Conservation (phyloP, 768 basidiomycete species). For the Kwoniella bestiolae region DNA sequence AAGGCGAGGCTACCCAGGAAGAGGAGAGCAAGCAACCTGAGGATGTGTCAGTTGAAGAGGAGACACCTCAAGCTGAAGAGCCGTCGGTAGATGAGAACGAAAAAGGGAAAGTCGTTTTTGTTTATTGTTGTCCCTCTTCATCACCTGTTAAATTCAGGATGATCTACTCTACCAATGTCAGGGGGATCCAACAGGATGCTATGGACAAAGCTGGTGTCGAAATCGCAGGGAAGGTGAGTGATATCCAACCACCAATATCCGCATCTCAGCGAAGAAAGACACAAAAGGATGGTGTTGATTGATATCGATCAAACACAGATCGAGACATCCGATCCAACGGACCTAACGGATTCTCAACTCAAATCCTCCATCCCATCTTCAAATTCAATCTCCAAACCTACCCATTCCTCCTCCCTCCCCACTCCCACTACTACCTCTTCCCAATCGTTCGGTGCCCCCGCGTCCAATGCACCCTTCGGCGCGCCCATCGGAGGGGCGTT, state of each 20-base stretch:
- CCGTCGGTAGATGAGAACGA: slow-evolving; percentile 2
- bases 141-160: slow-evolving; percentile 85
- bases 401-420: slow-evolving; percentile 44
- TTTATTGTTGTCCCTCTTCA: slow-evolving; percentile 83
- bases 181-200: slow-evolving; percentile 65
- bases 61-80: neutral
- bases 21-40: neutral
- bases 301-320: slow-evolving; percentile 62
- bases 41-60: slow-evolving; percentile 1
- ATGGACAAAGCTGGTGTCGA: slow-evolving; percentile 62
- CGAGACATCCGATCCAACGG: slow-evolving; percentile 79
- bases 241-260: too few species aligned
- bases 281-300: too few species aligned
- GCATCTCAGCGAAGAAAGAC: too few species aligned
- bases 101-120: slow-evolving; percentile 65
- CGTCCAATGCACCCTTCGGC: slow-evolving; percentile 5
- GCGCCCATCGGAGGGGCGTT: slow-evolving; percentile 34
- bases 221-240: slow-evolving; percentile 59
- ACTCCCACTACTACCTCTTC: slow-evolving; percentile 23
- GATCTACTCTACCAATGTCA: slow-evolving; percentile 78
- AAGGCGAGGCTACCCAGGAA: neutral
- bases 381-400: slow-evolving; percentile 24
- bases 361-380: slow-evolving; percentile 62
- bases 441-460: slow-evolving; percentile 19
- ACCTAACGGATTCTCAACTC: slow-evolving; percentile 70